Evolutionary conservation across 2,329 filamentous ascomycete species (phyloP), one percentile per base, ranked within the genome.

Genomic region (Trichoderma arundinaceum): DNA sequence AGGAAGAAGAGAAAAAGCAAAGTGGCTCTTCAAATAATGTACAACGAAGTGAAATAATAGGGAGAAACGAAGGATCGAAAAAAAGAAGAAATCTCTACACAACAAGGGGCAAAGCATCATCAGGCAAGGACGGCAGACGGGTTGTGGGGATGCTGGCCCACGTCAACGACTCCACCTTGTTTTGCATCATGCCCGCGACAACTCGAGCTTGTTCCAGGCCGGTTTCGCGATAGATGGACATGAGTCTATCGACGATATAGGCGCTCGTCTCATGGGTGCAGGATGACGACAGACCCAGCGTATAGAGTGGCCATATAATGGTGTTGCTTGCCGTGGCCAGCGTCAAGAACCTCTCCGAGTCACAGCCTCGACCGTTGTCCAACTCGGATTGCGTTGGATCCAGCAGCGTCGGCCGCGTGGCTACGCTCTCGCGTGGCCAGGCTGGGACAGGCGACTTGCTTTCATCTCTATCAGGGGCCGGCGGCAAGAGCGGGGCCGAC

Each of bases 241-340:
- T 72, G 44, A 84, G 73, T n/a, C 82, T 75, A 17, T 78, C 77
- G 13, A 83, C 72, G 1, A 81, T 78, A 52, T 83, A 84, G 3
- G 75, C 72, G 54, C 78, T 79, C 69, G 79, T 78, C 54, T 78
- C 74, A 3, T 71, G 68, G 1, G 77, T 76, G 66, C 81, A 83
- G 3, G 77, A 79, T 0, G 81, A 80, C 19, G 81, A 82, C 71
- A 82, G 78, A 61, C 82, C 82, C 7, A 82, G 77, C 10, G 80
- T 77, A 64, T 82, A 84, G 3, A 84, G 75, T 4, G 82, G 82
- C 82, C 81, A 84, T 44, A 84, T 78, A 8, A 83, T 77, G 15
- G 80, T 80, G 68, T 82, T 81, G 28, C 81, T 81, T 1, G 81
- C 78, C 8, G 81, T 82, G 0, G 79, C 81, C 7, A 84, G 74